These are phyloP conservation scores for Chrysanthemum lavandulifolium DNA, from an alignment of 129 eudicot species.

Conservation along the genomic window DNA sequence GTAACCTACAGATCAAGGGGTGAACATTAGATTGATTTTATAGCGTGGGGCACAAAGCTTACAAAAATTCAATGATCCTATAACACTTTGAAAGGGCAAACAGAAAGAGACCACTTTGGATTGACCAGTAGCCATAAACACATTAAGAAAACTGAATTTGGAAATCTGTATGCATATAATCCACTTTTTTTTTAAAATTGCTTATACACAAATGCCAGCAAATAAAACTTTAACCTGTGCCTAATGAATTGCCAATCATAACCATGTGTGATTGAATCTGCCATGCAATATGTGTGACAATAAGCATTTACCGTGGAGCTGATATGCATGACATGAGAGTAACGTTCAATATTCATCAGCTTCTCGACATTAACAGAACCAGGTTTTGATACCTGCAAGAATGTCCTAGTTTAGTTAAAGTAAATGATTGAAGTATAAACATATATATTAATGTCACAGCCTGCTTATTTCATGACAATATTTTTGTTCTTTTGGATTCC, in stretches of 20 bases:
- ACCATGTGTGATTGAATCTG: not conserved
- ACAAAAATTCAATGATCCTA: not conserved
- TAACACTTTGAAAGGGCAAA: too few species aligned
- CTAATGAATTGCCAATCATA: constrained; percentile 3
- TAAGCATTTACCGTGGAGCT: constrained; percentile 83
- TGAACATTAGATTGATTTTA: not conserved
- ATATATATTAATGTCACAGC: not conserved
- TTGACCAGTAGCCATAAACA: too few species aligned
- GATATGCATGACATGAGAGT: constrained; percentile 99
- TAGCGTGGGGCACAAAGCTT: not conserved
- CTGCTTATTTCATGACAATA: too few species aligned
- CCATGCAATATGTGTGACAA: constrained; percentile 5
- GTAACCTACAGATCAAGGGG: constrained; percentile 55
- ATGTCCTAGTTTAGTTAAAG: constrained; percentile 17
- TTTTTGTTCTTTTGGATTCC: not conserved
- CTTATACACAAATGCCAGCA: not conserved
- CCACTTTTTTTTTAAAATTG: too few species aligned
- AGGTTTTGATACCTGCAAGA: constrained; percentile 78
- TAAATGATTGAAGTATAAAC: constrained; percentile 1
- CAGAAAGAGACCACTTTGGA: too few species aligned
- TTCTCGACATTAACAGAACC: constrained; percentile 95
- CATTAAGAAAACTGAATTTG: too few species aligned
- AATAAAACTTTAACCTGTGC: not conserved
- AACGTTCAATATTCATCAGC: constrained; percentile 88
- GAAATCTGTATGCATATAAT: too few species aligned